Evolutionary conservation across 306 rosid species (phyloP).

Genomic region (Astragalus membranaceus): DNA sequence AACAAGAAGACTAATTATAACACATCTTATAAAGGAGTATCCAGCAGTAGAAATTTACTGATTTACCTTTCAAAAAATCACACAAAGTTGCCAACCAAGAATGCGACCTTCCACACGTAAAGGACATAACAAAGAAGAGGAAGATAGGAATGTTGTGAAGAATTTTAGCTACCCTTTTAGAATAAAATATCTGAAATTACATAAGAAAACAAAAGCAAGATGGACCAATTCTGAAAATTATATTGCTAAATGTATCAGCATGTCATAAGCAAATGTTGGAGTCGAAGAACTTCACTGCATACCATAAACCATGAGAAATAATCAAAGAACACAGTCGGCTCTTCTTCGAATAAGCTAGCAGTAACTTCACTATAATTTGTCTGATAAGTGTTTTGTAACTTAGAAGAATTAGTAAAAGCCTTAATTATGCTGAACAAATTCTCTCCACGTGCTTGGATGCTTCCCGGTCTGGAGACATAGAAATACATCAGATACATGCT

Average conservation of each 20-base stretch:
- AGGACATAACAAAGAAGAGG: constrained; percentile 51
- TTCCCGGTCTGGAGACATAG: too few species aligned
- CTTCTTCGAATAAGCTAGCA: too few species aligned
- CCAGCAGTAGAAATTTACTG: constrained; percentile 25
- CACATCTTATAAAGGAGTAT: constrained; percentile 7
- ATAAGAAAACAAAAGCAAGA: constrained; percentile 15
- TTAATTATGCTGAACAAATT: too few species aligned
- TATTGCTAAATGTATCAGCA: constrained; percentile 17
- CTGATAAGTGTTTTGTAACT: too few species aligned
- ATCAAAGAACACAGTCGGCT: too few species aligned
- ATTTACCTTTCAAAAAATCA: constrained; percentile 75
- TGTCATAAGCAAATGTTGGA: too few species aligned
- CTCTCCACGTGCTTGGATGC: too few species aligned
- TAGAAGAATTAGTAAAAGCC: too few species aligned
- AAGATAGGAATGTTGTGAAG: constrained; percentile 77
- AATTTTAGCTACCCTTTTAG: constrained; percentile 65
- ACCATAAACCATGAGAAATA: too few species aligned
- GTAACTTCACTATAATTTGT: too few species aligned
- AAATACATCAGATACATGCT: too few species aligned
- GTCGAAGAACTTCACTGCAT: too few species aligned
- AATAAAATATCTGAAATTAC: constrained; percentile 64
- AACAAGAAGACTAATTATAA: constrained; percentile 1
- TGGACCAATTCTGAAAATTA: not conserved
- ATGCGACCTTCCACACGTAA: constrained; percentile 30
- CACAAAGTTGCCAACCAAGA: constrained; percentile 49